Evolutionary conservation across 257 asterid genomes (phyloP).

Genomic region (Nyctanthes arbortristis): DNA sequence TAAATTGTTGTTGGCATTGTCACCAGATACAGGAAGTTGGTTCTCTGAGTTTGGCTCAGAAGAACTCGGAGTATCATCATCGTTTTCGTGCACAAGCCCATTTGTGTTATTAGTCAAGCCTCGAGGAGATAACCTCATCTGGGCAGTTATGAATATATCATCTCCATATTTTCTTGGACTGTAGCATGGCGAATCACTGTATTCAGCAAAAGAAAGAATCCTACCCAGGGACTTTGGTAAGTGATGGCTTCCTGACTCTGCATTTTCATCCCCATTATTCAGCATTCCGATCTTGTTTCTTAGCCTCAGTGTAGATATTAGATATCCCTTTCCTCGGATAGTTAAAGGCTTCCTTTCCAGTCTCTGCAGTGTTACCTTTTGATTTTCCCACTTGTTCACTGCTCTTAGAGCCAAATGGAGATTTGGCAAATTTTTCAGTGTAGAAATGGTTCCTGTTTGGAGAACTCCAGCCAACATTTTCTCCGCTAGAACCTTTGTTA

Average conservation of each 20-base stretch:
- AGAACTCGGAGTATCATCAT: slow-evolving; percentile 31
- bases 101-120: slow-evolving; percentile 28
- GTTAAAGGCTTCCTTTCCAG: slow-evolving; percentile 30
- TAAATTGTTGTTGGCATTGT: slow-evolving; percentile 35
- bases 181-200: slow-evolving; percentile 52
- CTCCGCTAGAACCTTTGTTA: slow-evolving; percentile 52
- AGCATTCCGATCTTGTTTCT: slow-evolving; percentile 93
- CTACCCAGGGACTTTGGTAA: slow-evolving; percentile 70
- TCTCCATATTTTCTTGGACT: slow-evolving; percentile 60
- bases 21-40: slow-evolving; percentile 26
- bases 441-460: slow-evolving; percentile 91
- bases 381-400: slow-evolving; percentile 44
- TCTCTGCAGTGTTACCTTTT: slow-evolving; percentile 33
- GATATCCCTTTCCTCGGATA: slow-evolving; percentile 46
- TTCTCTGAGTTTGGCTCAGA: slow-evolving; percentile 37
- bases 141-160: slow-evolving; percentile 44
- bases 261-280: slow-evolving; percentile 44
- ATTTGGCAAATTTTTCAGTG: slow-evolving; percentile 61
- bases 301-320: slow-evolving; percentile 78
- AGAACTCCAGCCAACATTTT: slow-evolving; percentile 74
- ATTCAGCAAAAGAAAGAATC: slow-evolving; percentile 74
- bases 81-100: slow-evolving; percentile 41
- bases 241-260: slow-evolving; percentile 39
- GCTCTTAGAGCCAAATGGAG: slow-evolving; percentile 48
- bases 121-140: slow-evolving; percentile 47